Evolutionary conservation across 73 alveolate genomes (phyloP).

Genomic region (Paramecium primaurelia): DNA sequence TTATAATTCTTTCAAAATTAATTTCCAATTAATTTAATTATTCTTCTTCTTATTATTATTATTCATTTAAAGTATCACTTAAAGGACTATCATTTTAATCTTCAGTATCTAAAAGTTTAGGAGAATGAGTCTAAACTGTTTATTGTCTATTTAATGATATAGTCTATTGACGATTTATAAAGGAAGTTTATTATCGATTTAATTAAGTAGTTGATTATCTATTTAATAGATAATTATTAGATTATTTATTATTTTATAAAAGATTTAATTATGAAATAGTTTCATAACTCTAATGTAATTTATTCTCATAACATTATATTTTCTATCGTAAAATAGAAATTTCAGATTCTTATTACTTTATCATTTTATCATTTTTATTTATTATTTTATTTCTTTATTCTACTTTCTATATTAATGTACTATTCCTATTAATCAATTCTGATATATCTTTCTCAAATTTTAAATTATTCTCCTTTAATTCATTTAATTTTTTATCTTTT

Average conservation of each 20-base stretch:
- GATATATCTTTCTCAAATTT: background rate
- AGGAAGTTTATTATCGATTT: background rate
- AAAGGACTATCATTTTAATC: background rate
- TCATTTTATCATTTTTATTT: background rate
- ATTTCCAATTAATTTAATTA: background rate
- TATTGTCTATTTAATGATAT: background rate
- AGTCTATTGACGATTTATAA: background rate
- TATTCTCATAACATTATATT: background rate
- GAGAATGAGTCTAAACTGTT: background rate
- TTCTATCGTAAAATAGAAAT: background rate
- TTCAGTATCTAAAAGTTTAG: background rate
- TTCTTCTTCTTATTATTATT: background rate
- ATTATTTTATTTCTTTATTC: background rate
- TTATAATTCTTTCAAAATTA: slow-evolving; percentile 30
- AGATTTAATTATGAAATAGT: background rate
- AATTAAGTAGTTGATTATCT: background rate
- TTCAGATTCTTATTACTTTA: background rate
- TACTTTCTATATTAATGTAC: background rate
- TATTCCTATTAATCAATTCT: background rate
- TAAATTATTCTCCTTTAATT: background rate
- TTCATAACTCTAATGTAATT: background rate
- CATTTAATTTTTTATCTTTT: background rate
- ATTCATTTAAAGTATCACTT: background rate
- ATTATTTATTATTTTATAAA: background rate
- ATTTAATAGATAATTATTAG: background rate